These are phyloP conservation scores for Prinsepia uniflora DNA, from an alignment of 306 rosid genomes.

Conservation along the genomic window DNA sequence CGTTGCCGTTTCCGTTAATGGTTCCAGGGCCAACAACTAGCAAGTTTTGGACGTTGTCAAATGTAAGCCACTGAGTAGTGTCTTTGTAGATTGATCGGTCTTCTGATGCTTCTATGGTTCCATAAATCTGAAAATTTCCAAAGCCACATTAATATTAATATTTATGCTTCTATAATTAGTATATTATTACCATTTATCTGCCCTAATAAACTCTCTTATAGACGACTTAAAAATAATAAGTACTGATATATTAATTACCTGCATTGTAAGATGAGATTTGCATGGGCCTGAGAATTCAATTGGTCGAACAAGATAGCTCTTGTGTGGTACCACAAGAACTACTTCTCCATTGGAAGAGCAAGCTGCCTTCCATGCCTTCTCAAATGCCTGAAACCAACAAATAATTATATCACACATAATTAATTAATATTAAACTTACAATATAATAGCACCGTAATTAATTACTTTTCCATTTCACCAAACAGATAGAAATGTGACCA, in stretches of 20 bases:
- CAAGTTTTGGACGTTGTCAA: conserved; percentile 35
- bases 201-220: too few species aligned
- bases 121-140: conserved; percentile 39
- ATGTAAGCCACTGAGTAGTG: conserved; percentile 45
- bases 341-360: conserved; percentile 37
- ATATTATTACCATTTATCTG: too few species aligned
- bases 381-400: conserved; percentile 47
- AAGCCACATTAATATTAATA: background rate
- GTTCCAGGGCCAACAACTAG: conserved; percentile 62
- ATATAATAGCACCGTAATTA: too few species aligned
- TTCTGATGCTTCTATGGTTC: conserved; percentile 56
- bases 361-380: conserved; percentile 60
- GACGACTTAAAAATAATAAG: too few species aligned
- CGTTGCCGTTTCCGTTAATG: conserved; percentile 67
- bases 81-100: conserved; percentile 46
- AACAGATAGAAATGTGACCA: background rate
- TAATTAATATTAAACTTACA: too few species aligned
- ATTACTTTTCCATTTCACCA: too few species aligned
- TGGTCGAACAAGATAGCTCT: conserved; percentile 58
- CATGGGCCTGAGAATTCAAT: conserved; percentile 70
- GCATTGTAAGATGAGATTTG: conserved; percentile 43
- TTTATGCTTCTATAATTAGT: too few species aligned
- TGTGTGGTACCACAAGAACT: conserved; percentile 41
- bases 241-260: too few species aligned
- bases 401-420: background rate